Evolutionary conservation across 2,329 filamentous ascomycete genomes (phyloP), one percentile per base, ranked within the genome.

Genomic region (Ophiobolus disseminans): DNA sequence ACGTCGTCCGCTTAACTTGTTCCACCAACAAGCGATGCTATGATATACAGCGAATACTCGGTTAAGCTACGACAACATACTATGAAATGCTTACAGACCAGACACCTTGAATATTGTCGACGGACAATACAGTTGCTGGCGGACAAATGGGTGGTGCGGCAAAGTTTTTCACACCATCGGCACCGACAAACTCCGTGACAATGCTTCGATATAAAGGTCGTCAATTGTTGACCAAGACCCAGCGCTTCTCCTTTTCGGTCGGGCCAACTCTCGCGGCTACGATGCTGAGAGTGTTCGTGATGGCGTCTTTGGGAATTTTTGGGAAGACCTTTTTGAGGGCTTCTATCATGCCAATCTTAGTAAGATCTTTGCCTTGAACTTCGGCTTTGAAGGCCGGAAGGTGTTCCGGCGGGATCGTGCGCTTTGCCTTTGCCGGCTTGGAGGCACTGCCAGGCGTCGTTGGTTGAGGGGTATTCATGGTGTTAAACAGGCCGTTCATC

Each of bases 281-380:
- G 8, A 75, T 74, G 51, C 85, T 85, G 16, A 94, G 75, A 0
- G 89, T 92, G 43, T 85, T 82, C 64, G 85, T 88, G 59, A 95
- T 85, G 19, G 85, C 82, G 16, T 85, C 83, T 62, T 87, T 90
- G 1, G 86, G 83, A 36, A 86, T 81, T 53, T 86, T 86, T 1
- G 86, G 84, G 58, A 93, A 91, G 76, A 84, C 80, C 66, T 88
- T 86, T 72, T 91, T 90, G 51, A 95, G 72, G 4, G 88, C 80
- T 70, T 93, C 90, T 7, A 90, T 79, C 59, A 94, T 75, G 6
- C 88, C 90, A 1, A 86, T 73, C 73, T 94, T 94, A 30, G 84
- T 89, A 39, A 91, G 76, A 73, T 88, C 82, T 54, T 84, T 88
- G 14, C 86, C 88, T 40, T 86, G 74, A n/a, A 95, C 80, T 1